Percentiles rank a stretch among this genome's conserved stretches.
phyloP scores from a whole-genome alignment of 208 protist species.

The Wallacemonas sp. region DNA sequence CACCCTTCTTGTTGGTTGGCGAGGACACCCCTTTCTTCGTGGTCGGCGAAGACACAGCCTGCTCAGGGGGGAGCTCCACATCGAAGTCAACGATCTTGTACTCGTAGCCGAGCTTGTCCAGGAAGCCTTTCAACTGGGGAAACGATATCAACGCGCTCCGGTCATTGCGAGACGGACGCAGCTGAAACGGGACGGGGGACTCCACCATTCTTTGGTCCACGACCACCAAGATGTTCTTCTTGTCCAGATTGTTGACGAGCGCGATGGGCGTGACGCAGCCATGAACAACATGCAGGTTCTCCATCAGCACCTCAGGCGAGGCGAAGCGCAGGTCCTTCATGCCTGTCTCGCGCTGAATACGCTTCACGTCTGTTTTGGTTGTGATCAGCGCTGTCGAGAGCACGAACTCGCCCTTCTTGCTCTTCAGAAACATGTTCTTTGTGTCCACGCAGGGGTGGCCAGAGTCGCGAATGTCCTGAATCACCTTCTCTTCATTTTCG shows the following conservation, averaged over 20 bases:
- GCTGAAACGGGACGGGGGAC: constrained; percentile 38
- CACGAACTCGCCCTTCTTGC: constrained; percentile 88
- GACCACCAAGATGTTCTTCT: constrained; percentile 65
- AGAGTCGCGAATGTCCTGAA: constrained; percentile 69
- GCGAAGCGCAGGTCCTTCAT: constrained; percentile 87
- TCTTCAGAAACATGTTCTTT: constrained; percentile 91
- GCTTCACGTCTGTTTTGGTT: constrained; percentile 82
- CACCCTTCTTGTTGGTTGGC: constrained; percentile 26
- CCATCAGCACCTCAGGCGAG: constrained; percentile 59
- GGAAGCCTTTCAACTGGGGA: constrained; percentile 56
- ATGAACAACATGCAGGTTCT: constrained; percentile 74
- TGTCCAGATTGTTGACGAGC: constrained; percentile 75
- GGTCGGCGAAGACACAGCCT: constrained; percentile 10
- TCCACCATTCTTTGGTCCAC: constrained; percentile 70
- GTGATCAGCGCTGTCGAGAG: constrained; percentile 63
- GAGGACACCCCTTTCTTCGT: constrained; percentile 32
- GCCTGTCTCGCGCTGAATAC: constrained; percentile 55
- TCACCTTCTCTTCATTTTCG: constrained; percentile 48
- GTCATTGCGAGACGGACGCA: constrained; percentile 87
- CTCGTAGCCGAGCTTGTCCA: constrained; percentile 61
- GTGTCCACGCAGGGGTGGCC: constrained; percentile 48
- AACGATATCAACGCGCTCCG: constrained; percentile 65
- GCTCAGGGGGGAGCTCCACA: constrained; percentile 14
- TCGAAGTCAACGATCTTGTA: constrained; percentile 76
- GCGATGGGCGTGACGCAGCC: constrained; percentile 85